These are phyloP conservation scores for Aspergillus eucalypticola DNA, from an alignment of 2,329 filamentous ascomycete genomes.

Conservation along the genomic window DNA sequence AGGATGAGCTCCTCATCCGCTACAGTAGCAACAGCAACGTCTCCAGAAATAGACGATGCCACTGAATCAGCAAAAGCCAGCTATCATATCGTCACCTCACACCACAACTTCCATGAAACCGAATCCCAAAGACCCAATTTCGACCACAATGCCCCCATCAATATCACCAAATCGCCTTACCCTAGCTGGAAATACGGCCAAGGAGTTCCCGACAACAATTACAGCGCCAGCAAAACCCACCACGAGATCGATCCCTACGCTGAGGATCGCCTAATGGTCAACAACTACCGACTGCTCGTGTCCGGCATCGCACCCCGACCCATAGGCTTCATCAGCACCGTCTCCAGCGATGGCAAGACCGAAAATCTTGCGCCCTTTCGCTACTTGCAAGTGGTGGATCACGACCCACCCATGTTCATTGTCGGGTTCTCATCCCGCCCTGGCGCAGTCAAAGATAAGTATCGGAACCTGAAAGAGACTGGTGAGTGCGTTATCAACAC, in stretches of 20 bases:
- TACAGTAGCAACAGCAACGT: background rate
- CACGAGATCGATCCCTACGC: conserved; percentile 76
- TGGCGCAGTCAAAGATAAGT: conserved; percentile 69
- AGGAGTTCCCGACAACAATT: conserved; percentile 19
- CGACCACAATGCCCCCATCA: conserved; percentile 26
- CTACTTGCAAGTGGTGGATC: conserved; percentile 77
- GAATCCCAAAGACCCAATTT: conserved; percentile 39
- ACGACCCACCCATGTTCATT: conserved; percentile 83
- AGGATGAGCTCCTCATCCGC: background rate
- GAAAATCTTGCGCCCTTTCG: conserved; percentile 79
- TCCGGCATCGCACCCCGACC: conserved; percentile 77
- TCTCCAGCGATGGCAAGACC: conserved; percentile 59
- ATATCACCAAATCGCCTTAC: conserved; percentile 39
- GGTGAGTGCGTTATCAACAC: conserved; percentile 83
- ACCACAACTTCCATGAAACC: conserved; percentile 29
- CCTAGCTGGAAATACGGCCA: conserved; percentile 33
- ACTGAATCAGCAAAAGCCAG: background rate
- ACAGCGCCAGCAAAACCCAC: conserved; percentile 23
- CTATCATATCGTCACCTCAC: conserved; percentile 25
- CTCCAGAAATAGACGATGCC: too few species aligned
- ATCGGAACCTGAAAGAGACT: conserved; percentile 69
- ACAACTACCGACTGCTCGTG: conserved; percentile 90
- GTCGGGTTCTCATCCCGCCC: conserved; percentile 59
- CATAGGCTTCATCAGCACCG: conserved; percentile 63
- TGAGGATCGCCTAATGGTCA: conserved; percentile 62